phyloP scores from a whole-genome alignment of 495 filamentous ascomycete species.

The Lasiosphaeria hispida region DNA sequence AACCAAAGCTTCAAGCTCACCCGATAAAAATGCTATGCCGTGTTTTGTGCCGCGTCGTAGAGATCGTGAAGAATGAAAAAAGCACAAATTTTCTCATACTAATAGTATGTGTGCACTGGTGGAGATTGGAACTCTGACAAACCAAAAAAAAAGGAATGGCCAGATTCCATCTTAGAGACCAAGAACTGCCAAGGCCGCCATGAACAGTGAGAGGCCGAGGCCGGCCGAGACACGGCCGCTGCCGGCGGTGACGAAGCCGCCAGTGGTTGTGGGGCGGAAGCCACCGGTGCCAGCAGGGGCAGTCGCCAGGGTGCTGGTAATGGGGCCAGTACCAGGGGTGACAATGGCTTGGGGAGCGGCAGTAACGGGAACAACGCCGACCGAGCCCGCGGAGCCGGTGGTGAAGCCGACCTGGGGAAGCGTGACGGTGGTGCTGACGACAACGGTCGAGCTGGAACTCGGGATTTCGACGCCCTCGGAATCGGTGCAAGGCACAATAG shows the following conservation, averaged over 20 bases:
- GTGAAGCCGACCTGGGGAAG: constrained; percentile 75
- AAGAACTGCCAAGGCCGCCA: constrained; percentile 30
- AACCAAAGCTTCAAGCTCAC: neutral
- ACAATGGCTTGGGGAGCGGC: constrained; percentile 20
- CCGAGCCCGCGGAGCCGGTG: constrained; percentile 47
- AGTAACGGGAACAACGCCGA: constrained; percentile 47
- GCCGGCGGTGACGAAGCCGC: constrained; percentile 34
- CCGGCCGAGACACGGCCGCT: constrained; percentile 37
- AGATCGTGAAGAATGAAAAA: neutral
- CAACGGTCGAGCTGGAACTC: constrained; percentile 51
- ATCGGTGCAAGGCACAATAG: constrained; percentile 53
- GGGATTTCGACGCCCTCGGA: constrained; percentile 47
- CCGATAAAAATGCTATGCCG: neutral
- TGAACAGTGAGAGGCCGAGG: constrained; percentile 36
- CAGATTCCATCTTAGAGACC: constrained; percentile 33
- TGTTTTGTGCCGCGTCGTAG: neutral
- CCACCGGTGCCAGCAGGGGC: constrained; percentile 31
- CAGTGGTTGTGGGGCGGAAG: constrained; percentile 26
- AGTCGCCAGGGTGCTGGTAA: constrained; percentile 24
- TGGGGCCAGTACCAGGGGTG: constrained; percentile 19
- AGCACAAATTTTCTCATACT: too few species aligned
- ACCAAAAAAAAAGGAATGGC: neutral
- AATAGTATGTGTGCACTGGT: too few species aligned
- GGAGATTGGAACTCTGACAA: too few species aligned
- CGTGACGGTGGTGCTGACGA: constrained; percentile 59